Conservation (phyloP, 805 yeast species). For the Kluyveromyces aestuarii region DNA sequence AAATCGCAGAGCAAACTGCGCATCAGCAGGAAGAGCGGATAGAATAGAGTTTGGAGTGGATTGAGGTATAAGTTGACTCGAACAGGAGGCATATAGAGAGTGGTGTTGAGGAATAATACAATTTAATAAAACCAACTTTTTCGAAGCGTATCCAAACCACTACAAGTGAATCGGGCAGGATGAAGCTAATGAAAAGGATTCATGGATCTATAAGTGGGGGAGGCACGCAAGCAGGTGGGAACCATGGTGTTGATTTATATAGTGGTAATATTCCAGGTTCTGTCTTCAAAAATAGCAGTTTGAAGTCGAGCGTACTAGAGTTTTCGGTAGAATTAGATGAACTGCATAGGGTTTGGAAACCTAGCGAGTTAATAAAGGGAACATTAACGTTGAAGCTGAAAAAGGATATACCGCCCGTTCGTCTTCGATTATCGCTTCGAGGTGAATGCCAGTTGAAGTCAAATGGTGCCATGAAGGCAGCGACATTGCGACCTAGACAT, state of each 20-base stretch:
- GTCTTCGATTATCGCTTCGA: slow-evolving; percentile 42
- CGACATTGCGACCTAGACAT: slow-evolving; percentile 41
- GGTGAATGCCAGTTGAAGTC: slow-evolving; percentile 40
- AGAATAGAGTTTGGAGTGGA: not conserved
- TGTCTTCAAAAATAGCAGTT: not conserved
- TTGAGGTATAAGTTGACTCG: not conserved
- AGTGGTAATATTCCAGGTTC: not conserved
- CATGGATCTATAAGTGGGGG: not conserved
- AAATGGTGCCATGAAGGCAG: slow-evolving; percentile 31
- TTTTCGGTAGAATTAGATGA: slow-evolving; percentile 63
- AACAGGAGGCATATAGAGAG: too few species aligned
- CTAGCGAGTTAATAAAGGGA: slow-evolving; percentile 70
- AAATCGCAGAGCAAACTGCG: not conserved
- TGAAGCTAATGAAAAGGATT: not conserved
- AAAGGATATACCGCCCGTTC: slow-evolving; percentile 41
- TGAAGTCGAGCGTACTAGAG: slow-evolving; percentile 34
- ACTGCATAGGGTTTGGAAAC: slow-evolving; percentile 70
- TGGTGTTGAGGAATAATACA: too few species aligned
- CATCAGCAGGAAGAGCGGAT: not conserved
- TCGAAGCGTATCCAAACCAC: not conserved
- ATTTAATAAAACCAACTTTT: not conserved
- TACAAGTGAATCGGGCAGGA: not conserved
- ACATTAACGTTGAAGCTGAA: slow-evolving; percentile 48
- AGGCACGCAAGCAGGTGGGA: not conserved
- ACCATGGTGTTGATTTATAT: not conserved